Base-by-base conservation (phyloP, 1,139 yeast genomes). In the Blastobotrys petasosporus region DNA sequence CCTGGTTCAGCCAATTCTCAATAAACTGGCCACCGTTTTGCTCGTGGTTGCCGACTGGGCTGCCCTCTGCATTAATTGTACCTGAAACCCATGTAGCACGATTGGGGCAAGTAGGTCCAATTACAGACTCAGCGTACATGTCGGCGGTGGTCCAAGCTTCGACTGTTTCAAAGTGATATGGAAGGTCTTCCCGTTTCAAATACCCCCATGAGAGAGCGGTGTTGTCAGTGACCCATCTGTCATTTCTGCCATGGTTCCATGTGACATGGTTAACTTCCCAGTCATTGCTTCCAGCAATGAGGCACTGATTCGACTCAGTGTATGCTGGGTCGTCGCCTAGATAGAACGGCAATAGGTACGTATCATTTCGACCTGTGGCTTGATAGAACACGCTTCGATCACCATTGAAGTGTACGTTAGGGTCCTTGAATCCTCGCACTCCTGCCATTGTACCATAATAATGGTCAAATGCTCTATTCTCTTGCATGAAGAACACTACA, bases 371-470 rank as follows among this genome's bases (percentile, higher is more conserved):
- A 11, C 42, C 46, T n/a, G 50, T 38, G 12, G 32, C 32, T 42
- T 50, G 53, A 25, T 48, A 46, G 29, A 37, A 50, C 30, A 46
- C 41, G 20, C 50, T 32, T 1, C 39, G 40, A 16, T 40, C 37
- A 7, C 32, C 39, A 7, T 38, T 39, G 15, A 30, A n/a, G 13
- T 32, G 30, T 7, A 53, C 59, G 32, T 56, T 58, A 15, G 62
- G 62, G 44, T 59, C 62, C 45, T 59, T 52, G 49, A 56, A 56
- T 4, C 61, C 61, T 32, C 62, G 57, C 7, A 59, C 62, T 16
- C 62, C 62, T 28, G 61, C 55, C 60, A 59, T 53, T 5, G 61
- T 52, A 7, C 61, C 62, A 37, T 53, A 56, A 49, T 58, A 59
- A 41, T 56, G 60, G 48, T 59, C 59, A 39, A 58, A 59, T 23